Conservation (phyloP, 164 flowering plant species). For the Macadamia integrifolia region DNA sequence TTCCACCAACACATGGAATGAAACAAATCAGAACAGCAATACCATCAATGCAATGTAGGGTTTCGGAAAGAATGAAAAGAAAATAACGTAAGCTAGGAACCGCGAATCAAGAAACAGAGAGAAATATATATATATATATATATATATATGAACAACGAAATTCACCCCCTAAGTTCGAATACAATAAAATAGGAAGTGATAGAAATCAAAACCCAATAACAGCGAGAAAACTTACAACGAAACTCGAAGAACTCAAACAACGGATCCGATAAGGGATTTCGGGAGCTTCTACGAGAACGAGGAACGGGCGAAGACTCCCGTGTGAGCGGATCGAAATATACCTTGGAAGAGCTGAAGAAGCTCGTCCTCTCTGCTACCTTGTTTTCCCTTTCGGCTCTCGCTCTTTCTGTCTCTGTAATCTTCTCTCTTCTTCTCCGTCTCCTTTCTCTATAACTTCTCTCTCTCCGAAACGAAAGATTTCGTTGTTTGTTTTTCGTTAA, state of each 20-base stretch:
- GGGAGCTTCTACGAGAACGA: constrained; percentile 5
- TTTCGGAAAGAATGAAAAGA: constrained; percentile 10
- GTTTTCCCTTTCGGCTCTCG: constrained; percentile 7
- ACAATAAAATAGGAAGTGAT: background rate
- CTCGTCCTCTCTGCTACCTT: background rate
- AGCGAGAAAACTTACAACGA: constrained; percentile 8
- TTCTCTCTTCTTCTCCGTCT: constrained; percentile 12
- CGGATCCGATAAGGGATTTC: constrained; percentile 6
- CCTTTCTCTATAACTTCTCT: background rate
- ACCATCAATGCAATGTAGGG: constrained; percentile 33
- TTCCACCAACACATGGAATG: constrained; percentile 15
- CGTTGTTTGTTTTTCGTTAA: background rate
- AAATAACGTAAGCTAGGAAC: background rate
- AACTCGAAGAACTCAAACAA: constrained; percentile 5
- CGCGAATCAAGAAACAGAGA: constrained; percentile 3
- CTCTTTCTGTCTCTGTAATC: constrained; percentile 4
- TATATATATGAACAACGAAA: background rate
- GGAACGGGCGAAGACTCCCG: background rate
- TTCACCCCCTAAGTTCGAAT: constrained; percentile 19
- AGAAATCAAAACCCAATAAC: background rate
- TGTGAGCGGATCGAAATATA: constrained; percentile 22
- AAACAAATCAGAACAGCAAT: constrained; percentile 10
- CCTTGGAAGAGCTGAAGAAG: constrained; percentile 11
- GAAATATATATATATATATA: no score
- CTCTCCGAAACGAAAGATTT: background rate